Conservation (phyloP, 768 basidiomycete genomes). For the Lactarius tabidus region DNA sequence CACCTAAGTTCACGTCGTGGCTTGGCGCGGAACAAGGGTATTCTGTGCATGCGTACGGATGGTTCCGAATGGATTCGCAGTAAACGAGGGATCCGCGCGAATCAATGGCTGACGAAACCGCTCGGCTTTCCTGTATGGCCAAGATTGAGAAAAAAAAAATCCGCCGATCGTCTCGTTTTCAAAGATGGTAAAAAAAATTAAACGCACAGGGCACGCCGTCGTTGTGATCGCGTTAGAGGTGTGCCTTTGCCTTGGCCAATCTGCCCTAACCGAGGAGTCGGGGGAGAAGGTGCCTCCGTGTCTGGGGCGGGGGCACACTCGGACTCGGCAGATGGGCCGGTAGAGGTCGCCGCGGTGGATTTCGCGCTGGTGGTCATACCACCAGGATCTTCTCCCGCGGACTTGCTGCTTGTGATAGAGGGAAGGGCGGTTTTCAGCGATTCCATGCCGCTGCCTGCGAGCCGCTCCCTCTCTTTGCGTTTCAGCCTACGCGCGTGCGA, state of each 20-base stretch:
- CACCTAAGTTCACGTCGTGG: slow-evolving; percentile 2
- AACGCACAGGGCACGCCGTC: slow-evolving; percentile 65
- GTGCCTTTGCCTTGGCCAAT: slow-evolving; percentile 64
- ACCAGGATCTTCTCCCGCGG: slow-evolving; percentile 25
- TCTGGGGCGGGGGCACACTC: neutral
- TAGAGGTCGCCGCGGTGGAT: neutral
- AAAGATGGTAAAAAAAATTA: neutral
- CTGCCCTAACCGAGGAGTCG: slow-evolving; percentile 41
- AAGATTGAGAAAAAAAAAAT: slow-evolving; percentile 10
- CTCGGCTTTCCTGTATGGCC: slow-evolving; percentile 52
- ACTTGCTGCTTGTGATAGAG: slow-evolving; percentile 34
- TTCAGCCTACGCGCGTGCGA: slow-evolving; percentile 68
- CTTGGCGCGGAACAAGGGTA: slow-evolving; percentile 56
- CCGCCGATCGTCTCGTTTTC: slow-evolving; percentile 6
- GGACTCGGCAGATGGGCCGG: neutral
- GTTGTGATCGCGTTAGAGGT: slow-evolving; percentile 58
- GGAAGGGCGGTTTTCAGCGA: slow-evolving; percentile 48
- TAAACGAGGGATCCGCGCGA: slow-evolving; percentile 58
- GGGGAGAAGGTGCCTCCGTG: neutral
- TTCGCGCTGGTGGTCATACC: neutral
- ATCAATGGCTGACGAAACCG: slow-evolving; percentile 67
- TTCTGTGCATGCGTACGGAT: slow-evolving; percentile 79
- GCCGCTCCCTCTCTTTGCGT: slow-evolving; percentile 51
- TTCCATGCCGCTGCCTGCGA: slow-evolving; percentile 35
- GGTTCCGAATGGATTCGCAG: slow-evolving; percentile 68